Evolutionary conservation across 2,329 filamentous ascomycete species (phyloP).

Genomic region (Fusarium gaditjirri): DNA sequence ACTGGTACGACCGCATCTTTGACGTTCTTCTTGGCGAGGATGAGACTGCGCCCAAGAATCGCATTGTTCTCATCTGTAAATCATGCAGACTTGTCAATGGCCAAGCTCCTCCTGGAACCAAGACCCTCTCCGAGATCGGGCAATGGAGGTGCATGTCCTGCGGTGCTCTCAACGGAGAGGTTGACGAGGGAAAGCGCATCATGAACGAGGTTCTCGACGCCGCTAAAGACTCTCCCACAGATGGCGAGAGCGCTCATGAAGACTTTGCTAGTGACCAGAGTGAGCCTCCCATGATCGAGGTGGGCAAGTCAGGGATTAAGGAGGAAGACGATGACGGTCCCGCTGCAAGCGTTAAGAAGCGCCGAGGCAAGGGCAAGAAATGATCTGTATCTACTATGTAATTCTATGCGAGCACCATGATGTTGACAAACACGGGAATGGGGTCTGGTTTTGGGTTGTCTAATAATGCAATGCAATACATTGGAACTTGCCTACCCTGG

Average conservation of each 20-base stretch:
- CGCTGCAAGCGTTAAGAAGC: conserved; percentile 41
- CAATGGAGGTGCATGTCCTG: conserved; percentile 92
- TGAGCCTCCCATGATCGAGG: conserved; percentile 19
- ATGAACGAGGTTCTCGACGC: conserved; percentile 69
- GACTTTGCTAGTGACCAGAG: conserved; percentile 1
- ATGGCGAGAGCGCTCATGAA: conserved; percentile 22
- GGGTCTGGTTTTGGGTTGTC: neutral
- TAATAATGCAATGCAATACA: conserved; percentile 1
- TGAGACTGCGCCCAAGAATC: conserved; percentile 90
- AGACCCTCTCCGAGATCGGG: conserved; percentile 80
- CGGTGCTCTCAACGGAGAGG: conserved; percentile 81
- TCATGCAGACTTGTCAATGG: conserved; percentile 92
- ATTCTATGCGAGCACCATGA: conserved; percentile 7
- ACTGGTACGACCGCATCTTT: conserved; percentile 95
- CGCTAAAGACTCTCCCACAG: conserved; percentile 27
- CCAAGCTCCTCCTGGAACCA: conserved; percentile 89
- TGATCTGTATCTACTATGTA: conserved; percentile 30
- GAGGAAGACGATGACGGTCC: conserved; percentile 36
- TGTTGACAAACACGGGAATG: conserved; percentile 14
- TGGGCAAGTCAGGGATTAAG: conserved; percentile 19
- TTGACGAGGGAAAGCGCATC: conserved; percentile 79
- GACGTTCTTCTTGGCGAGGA: conserved; percentile 95
- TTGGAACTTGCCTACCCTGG: neutral
- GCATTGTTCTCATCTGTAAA: conserved; percentile 85
- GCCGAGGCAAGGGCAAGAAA: conserved; percentile 42